phyloP scores from a whole-genome alignment of 2,329 filamentous ascomycete species.

The Cladosporium sp. region DNA sequence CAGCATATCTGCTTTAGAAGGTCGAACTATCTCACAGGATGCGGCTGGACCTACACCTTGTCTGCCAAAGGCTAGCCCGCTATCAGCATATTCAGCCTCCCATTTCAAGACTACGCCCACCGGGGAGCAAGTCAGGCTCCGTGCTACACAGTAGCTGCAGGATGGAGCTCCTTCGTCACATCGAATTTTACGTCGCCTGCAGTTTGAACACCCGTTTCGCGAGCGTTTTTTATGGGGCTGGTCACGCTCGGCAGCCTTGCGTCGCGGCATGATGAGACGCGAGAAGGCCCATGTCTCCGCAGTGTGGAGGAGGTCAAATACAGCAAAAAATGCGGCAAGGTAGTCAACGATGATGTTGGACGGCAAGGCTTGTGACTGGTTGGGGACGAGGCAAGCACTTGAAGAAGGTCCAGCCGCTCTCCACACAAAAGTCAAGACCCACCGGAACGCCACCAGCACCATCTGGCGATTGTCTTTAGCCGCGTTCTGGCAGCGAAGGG shows the following conservation, averaged over 20 bases:
- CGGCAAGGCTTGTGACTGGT: constrained; percentile 6
- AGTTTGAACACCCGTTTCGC: constrained; percentile 39
- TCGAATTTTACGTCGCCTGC: constrained; percentile 38
- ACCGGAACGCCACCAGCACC: not conserved
- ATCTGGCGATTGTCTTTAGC: not conserved
- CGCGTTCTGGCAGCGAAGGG: not conserved
- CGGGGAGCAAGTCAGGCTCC: constrained; percentile 34
- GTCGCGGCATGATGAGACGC: constrained; percentile 13
- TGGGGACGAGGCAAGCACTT: not conserved
- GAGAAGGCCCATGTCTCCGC: constrained; percentile 9
- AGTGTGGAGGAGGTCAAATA: not conserved
- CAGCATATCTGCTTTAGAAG: not conserved
- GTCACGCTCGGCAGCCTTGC: constrained; percentile 17
- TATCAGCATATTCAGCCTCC: constrained; percentile 37
- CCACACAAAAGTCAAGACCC: constrained; percentile 4
- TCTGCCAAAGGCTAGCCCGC: constrained; percentile 41
- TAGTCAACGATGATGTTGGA: not conserved
- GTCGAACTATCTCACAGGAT: constrained; percentile 1
- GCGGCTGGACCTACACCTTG: constrained; percentile 37
- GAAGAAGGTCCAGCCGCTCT: constrained; percentile 10
- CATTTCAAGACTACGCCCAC: constrained; percentile 22
- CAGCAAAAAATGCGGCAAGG: constrained; percentile 2
- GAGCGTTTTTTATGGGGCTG: constrained; percentile 26
- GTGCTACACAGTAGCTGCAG: constrained; percentile 36
- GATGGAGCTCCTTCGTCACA: constrained; percentile 38